Conservation (phyloP, 2,329 filamentous ascomycete species). For the Phialophora tarda region DNA sequence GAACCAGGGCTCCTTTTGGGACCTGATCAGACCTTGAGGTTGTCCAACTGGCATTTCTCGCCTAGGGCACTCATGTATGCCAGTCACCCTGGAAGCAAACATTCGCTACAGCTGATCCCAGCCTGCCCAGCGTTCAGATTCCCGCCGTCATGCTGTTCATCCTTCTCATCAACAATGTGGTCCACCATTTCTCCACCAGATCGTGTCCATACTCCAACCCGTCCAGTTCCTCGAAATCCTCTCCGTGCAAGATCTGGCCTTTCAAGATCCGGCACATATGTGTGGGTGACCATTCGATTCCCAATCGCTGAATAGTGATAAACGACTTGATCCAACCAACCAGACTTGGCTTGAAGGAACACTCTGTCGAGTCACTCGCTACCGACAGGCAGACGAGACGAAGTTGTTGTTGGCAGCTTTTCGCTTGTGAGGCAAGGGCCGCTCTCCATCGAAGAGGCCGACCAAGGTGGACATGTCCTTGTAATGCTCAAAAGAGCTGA, state of each 20-base stretch:
- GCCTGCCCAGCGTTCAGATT: too few relatives aligned
- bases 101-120: too few relatives aligned
- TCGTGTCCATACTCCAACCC: neutral
- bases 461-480: conserved; percentile 32
- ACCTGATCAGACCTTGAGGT: too few relatives aligned
- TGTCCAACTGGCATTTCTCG: too few relatives aligned
- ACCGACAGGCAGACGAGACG: conserved; percentile 42
- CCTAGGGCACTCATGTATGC: too few relatives aligned
- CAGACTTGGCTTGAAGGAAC: conserved; percentile 48
- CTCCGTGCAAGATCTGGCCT: conserved; percentile 45
- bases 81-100: too few relatives aligned
- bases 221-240: conserved; percentile 42
- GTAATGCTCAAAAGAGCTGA: conserved; percentile 63
- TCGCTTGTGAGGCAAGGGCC: conserved; percentile 36
- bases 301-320: conserved; percentile 47
- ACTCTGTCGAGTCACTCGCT: conserved; percentile 31
- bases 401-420: conserved; percentile 40
- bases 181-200: neutral
- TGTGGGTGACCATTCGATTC: conserved; percentile 50
- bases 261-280: conserved; percentile 54
- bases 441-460: conserved; percentile 50
- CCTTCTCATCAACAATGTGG: conserved; percentile 5
- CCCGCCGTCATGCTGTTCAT: too few relatives aligned
- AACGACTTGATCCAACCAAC: conserved; percentile 51
- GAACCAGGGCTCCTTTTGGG: too few relatives aligned